A percentile compares a stretch with the other conserved stretches of the same genome.
Conservation (phyloP, 768 basidiomycete genomes). For the Tricholoma hemisulphureum region DNA sequence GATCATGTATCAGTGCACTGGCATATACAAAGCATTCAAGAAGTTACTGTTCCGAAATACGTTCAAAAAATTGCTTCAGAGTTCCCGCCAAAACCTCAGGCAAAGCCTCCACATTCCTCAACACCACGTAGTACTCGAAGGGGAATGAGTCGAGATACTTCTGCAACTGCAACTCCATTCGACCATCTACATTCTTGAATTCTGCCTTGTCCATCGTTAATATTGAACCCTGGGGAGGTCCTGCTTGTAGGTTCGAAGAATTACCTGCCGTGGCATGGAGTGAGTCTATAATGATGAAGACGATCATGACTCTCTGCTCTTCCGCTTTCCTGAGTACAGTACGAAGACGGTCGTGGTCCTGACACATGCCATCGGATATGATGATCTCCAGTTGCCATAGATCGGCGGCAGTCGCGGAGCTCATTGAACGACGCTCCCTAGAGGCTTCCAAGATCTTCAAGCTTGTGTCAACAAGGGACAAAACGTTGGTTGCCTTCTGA, state of each 20-base stretch:
- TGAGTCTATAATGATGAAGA: slow-evolving; percentile 94
- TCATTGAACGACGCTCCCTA: slow-evolving; percentile 59
- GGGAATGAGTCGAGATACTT: slow-evolving; percentile 96
- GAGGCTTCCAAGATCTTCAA: slow-evolving; percentile 74
- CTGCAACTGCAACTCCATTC: slow-evolving; percentile 83
- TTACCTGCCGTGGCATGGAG: slow-evolving; percentile 45
- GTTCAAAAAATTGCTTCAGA: slow-evolving; percentile 89
- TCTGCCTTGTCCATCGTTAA: slow-evolving; percentile 90
- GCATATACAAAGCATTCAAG: not conserved
- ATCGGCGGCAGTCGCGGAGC: slow-evolving; percentile 68
- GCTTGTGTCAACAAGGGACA: slow-evolving; percentile 77
- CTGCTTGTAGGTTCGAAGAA: slow-evolving; percentile 16
- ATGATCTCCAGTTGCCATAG: slow-evolving; percentile 98
- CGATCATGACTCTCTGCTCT: slow-evolving; percentile 90
- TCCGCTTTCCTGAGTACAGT: slow-evolving; percentile 79
- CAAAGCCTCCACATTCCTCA: slow-evolving; percentile 85
- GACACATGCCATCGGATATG: slow-evolving; percentile 98
- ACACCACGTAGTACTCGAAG: slow-evolving; percentile 95
- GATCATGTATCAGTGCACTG: not conserved
- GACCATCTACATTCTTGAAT: slow-evolving; percentile 77
- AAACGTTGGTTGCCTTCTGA: slow-evolving; percentile 86
- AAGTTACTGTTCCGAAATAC: slow-evolving; percentile 67
- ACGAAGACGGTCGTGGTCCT: slow-evolving; percentile 86
- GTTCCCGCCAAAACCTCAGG: slow-evolving; percentile 89
- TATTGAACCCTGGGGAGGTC: slow-evolving; percentile 66